Evolutionary conservation across 139 green algal species (phyloP).

Genomic region (Chlamydomonas sphaeroides): DNA sequence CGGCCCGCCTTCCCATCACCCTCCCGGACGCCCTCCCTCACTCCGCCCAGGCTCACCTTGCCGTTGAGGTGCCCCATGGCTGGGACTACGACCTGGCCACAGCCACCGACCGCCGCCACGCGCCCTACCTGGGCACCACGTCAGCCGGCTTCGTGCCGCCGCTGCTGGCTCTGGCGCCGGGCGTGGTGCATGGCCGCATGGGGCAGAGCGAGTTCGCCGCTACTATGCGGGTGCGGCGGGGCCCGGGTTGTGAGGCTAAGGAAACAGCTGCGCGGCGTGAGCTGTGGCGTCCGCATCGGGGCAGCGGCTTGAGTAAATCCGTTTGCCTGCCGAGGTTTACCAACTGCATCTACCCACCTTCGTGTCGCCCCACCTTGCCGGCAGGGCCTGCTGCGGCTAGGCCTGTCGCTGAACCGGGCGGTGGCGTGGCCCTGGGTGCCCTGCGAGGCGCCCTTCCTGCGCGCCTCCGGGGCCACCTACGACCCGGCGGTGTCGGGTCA

Average conservation of each 20-base stretch:
- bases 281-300: no score
- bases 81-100: slow-evolving; percentile 17
- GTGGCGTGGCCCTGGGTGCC: slow-evolving; percentile 44
- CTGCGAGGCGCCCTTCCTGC: slow-evolving; percentile 31
- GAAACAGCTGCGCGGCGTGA: no score
- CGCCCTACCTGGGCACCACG: slow-evolving; percentile 28
- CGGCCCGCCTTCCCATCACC: no score
- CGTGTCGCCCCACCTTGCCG: neutral
- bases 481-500: slow-evolving; percentile 22
- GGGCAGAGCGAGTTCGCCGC: neutral
- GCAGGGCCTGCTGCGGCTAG: slow-evolving; percentile 29
- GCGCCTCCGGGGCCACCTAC: neutral
- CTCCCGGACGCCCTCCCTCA: neutral
- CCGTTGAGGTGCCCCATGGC: slow-evolving; percentile 24
- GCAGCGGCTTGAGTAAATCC: no score
- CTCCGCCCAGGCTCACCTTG: neutral
- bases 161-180: slow-evolving; percentile 26
- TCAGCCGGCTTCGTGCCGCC: slow-evolving; percentile 7
- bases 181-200: neutral
- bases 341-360: neutral
- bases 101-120: neutral
- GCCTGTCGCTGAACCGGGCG: slow-evolving; percentile 10
- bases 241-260: no score
- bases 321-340: no score
- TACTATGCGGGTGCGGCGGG: slow-evolving; percentile 3